These are phyloP conservation scores for Pseudogymnoascus sp. DNA, from an alignment of 2,329 filamentous ascomycete genomes.

Conservation along the genomic window DNA sequence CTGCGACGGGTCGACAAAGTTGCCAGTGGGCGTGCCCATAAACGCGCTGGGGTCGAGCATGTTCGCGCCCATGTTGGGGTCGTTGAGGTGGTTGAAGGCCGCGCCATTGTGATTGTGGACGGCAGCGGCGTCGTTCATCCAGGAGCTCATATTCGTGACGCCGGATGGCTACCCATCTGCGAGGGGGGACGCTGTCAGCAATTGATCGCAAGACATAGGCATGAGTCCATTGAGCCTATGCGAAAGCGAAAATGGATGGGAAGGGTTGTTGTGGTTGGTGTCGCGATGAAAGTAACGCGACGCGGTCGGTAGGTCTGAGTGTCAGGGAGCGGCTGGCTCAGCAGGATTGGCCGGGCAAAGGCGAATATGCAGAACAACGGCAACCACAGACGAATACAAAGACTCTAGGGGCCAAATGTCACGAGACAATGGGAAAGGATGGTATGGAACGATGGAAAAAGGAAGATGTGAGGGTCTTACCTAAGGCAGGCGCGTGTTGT, in stretches of 20 bases:
- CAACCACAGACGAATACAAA: not conserved
- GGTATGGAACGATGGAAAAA: constrained; percentile 10
- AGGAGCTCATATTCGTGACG: constrained; percentile 57
- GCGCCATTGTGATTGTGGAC: constrained; percentile 63
- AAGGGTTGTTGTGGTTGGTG: constrained; percentile 16
- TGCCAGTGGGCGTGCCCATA: constrained; percentile 44
- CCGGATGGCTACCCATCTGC: constrained; percentile 32
- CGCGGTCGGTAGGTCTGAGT: not conserved
- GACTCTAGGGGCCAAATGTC: not conserved
- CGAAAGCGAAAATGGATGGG: constrained; percentile 18
- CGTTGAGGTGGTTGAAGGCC: constrained; percentile 56
- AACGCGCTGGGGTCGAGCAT: constrained; percentile 61
- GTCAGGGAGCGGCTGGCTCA: not conserved
- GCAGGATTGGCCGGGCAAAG: not conserved
- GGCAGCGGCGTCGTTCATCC: constrained; percentile 59
- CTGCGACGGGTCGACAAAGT: constrained; percentile 49
- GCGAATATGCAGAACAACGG: constrained; percentile 1
- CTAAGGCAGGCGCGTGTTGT: constrained; percentile 18
- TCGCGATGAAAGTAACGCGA: constrained; percentile 6
- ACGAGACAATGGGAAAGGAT: constrained; percentile 6
- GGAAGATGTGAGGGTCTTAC: constrained; percentile 26
- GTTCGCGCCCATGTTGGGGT: constrained; percentile 45
- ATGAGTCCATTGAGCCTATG: constrained; percentile 19
- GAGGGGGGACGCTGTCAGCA: constrained; percentile 23
- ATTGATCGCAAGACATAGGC: constrained; percentile 13